Base-by-base conservation (phyloP, 2,329 filamentous ascomycete species). In the Pezicula radicicola region DNA sequence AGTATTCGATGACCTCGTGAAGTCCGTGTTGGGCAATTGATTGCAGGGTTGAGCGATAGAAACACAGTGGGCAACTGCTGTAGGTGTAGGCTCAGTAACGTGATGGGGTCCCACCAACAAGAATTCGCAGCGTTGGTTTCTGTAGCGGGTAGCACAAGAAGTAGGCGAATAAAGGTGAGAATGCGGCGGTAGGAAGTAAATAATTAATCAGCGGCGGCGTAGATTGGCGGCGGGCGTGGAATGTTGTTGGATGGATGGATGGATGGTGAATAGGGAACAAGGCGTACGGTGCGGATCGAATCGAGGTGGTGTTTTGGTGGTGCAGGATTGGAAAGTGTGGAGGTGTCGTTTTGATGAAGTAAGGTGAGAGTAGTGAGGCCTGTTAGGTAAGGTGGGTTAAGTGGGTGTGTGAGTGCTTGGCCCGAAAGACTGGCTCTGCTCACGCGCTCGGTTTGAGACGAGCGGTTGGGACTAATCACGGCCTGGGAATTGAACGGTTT, bases 1-100 rank as follows among this genome's bases (percentile, higher is more conserved):
- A 63, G 62, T 64, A 55, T 63, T 60, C 55, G 67, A 62, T 59
- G 65, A 63, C 63, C 65, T 67, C 68, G 70, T 71, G 66, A 72
- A 71, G 73, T 76, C 77, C 77, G 80, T 81, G 68, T 70, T 81
- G 79, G 78, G 77, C 71, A 71, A 69, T 66, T 66, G 61, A 58
- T 52, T 54, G 48, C 46, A 55, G 56, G 51, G 55, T 58, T 48
- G 54, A 52, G 53, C 41, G 55, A 50, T 35, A 51, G 56, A 42
- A 40, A 56, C 54, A 48, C 43, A 57, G 54, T 58, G 53, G 53
- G 58, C 48, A 56, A 54, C 53, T 50, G 51, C 21, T 56, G 50
- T 47, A 54, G 51, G 16, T 25, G 42, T 21, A 54, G 50, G 43
- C 28, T 48, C 50, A 53, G 57, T 63, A 63, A 63, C 60, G 60